Evolutionary conservation across 2,329 filamentous ascomycete species (phyloP), one percentile per base, ranked within the genome.

Genomic region (Aureobasidium namibiae): DNA sequence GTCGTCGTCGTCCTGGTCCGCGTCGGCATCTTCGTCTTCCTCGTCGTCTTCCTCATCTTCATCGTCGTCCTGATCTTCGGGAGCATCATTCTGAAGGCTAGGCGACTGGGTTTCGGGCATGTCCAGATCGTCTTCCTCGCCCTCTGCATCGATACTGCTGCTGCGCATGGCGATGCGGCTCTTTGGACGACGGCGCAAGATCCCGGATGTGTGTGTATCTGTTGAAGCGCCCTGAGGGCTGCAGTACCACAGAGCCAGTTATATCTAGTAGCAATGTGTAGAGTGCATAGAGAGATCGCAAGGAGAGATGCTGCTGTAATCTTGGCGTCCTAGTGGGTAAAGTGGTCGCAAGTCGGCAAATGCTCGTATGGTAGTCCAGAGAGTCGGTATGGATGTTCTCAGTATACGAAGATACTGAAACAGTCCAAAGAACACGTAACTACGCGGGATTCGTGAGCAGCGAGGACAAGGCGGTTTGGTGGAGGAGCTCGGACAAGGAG

Each of bases 1-100:
- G 16, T 69, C 74, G 61, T 77, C 76, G n/a, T 78, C 76, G 62
- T 75, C 75, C 60, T 75, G 76, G 61, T 75, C 75, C 11, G 68
- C 56, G 9, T 67, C 64, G 59, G 41, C 68, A 57, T 49, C 46
- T 34, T 36, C 46, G 29, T 49, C 45, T n/a, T 49, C 46, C 4
- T 66, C 68, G 33, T 71, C 70, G 26, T 29, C 73, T 61, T 76
- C 74, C 31, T 77, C 76, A 36, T 65, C 69, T 56, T 70, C 73
- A 62, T 79, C 79, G 11, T 61, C 58, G 29, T 60, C 65, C 57
- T 75, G 78, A 52, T 76, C 76, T 70, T 75, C 76, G 41, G 80
- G 75, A 21, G 76, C 75, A 57, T 75, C 74, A 44, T 75, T 78
- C n/a, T 66, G 67, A n/a, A 65, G 63, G 60, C 72, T 65, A 26